Percentiles rank a stretch among this genome's conserved stretches.
These are phyloP conservation scores for Trichosporon ovoides DNA, from an alignment of 1,284 basidiomycete genomes.

Conservation along the genomic window DNA sequence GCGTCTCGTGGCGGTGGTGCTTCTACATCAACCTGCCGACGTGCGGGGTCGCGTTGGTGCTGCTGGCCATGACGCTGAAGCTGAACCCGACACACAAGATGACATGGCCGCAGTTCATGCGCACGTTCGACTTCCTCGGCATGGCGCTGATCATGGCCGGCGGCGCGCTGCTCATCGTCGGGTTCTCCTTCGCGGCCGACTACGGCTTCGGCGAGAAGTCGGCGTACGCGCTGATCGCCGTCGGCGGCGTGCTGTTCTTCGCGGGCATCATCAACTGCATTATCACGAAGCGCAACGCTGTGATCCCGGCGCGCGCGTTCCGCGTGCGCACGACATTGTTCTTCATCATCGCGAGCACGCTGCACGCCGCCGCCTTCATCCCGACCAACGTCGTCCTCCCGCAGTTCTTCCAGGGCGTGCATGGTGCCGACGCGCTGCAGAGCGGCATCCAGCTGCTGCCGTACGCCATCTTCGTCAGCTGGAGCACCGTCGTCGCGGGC, in stretches of 20 bases:
- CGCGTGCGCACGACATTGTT: constrained; percentile 41
- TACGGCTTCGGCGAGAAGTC: constrained; percentile 48
- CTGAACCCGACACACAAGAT: constrained; percentile 55
- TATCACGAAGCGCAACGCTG: constrained; percentile 66
- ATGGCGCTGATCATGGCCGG: constrained; percentile 62
- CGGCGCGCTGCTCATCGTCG: constrained; percentile 69
- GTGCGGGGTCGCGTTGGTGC: constrained; percentile 56
- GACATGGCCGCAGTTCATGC: constrained; percentile 23
- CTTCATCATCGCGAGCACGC: constrained; percentile 34
- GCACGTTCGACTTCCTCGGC: constrained; percentile 45
- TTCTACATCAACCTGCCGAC: constrained; percentile 44
- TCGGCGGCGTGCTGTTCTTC: constrained; percentile 61
- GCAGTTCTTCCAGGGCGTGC: constrained; percentile 43
- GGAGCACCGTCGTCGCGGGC: constrained; percentile 30
- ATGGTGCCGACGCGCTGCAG: constrained; percentile 23
- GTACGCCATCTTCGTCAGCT: constrained; percentile 24
- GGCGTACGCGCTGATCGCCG: constrained; percentile 67
- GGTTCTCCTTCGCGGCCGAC: constrained; percentile 56
- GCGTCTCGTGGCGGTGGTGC: constrained; percentile 31
- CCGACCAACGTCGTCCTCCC: constrained; percentile 36
- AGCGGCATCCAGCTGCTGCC: constrained; percentile 32
- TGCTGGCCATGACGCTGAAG: constrained; percentile 75
- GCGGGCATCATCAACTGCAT: constrained; percentile 61
- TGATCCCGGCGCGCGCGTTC: constrained; percentile 54
- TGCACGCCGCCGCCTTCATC: constrained; percentile 34